Conservation (phyloP, 1,284 basidiomycete species). For the Puccinia novopanici region DNA sequence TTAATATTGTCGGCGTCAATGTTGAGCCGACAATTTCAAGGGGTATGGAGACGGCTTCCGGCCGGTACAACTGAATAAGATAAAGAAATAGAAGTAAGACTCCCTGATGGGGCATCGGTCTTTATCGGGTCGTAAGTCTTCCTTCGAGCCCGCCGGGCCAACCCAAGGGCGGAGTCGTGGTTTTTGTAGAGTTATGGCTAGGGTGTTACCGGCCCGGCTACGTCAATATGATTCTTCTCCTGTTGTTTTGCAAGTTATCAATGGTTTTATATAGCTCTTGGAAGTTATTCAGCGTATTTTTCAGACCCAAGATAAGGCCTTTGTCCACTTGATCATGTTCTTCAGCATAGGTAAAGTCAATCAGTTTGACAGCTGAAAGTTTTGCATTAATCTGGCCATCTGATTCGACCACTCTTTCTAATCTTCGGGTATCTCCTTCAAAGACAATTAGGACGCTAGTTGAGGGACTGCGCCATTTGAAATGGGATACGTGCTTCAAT, state of each 20-base stretch:
- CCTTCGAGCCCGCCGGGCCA: too few relatives aligned
- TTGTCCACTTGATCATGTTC: neutral
- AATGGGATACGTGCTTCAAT: neutral
- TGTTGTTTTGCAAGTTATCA: neutral
- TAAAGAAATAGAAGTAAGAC: too few relatives aligned
- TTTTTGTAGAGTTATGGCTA: too few relatives aligned
- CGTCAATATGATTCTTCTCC: too few relatives aligned
- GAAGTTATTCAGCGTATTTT: neutral
- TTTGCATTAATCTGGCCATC: neutral
- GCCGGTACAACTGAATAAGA: too few relatives aligned
- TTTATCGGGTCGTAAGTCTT: too few relatives aligned
- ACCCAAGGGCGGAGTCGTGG: too few relatives aligned
- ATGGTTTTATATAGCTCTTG: neutral
- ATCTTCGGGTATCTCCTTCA: conserved; percentile 6
- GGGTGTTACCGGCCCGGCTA: too few relatives aligned
- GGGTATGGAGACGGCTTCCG: too few relatives aligned
- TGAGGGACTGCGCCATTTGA: neutral
- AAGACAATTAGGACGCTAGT: neutral
- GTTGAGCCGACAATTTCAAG: too few relatives aligned
- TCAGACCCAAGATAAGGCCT: neutral
- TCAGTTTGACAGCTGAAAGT: neutral
- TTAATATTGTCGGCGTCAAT: too few relatives aligned
- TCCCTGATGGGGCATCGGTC: too few relatives aligned
- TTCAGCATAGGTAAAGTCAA: conserved; percentile 4
- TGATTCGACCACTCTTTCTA: neutral